A percentile compares a stretch with the other conserved stretches of the same genome.
These are phyloP conservation scores for Candida sphagnicola DNA, from an alignment of 805 yeast genomes.

Conservation along the genomic window DNA sequence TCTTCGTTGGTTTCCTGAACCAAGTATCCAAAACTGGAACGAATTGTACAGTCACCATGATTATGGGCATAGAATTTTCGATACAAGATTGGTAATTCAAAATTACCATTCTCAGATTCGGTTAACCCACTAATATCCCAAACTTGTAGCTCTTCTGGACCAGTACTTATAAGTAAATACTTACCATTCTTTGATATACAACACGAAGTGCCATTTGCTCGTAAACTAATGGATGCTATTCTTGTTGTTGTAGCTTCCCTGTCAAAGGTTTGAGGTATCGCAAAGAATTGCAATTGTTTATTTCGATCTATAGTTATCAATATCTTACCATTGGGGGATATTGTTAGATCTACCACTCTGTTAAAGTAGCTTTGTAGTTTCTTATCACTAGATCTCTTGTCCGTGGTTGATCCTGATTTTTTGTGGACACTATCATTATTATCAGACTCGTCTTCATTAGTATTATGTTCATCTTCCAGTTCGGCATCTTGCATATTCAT, in stretches of 20 bases:
- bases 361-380: constrained; percentile 21
- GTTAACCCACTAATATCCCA: constrained; percentile 60
- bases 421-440: neutral
- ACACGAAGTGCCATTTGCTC: constrained; percentile 62
- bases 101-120: constrained; percentile 22
- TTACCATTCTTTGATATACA: constrained; percentile 53
- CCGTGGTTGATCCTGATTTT: constrained; percentile 3
- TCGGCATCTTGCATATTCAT: constrained; percentile 10
- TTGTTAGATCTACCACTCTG: constrained; percentile 65
- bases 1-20: constrained; percentile 39
- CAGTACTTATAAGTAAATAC: constrained; percentile 56
- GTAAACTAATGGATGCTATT: constrained; percentile 46
- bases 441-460: constrained; percentile 1
- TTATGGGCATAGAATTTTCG: constrained; percentile 69
- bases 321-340: constrained; percentile 59
- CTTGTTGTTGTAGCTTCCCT: constrained; percentile 33
- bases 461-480: constrained; percentile 7
- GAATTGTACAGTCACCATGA: constrained; percentile 64
- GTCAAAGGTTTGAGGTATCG: constrained; percentile 36
- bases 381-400: constrained; percentile 11
- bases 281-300: constrained; percentile 57
- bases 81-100: constrained; percentile 40
- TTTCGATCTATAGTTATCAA: constrained; percentile 65
- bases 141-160: constrained; percentile 73
- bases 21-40: constrained; percentile 74